Base-by-base conservation (phyloP, 176 grass and related monocot species). In the Ananas comosus region DNA sequence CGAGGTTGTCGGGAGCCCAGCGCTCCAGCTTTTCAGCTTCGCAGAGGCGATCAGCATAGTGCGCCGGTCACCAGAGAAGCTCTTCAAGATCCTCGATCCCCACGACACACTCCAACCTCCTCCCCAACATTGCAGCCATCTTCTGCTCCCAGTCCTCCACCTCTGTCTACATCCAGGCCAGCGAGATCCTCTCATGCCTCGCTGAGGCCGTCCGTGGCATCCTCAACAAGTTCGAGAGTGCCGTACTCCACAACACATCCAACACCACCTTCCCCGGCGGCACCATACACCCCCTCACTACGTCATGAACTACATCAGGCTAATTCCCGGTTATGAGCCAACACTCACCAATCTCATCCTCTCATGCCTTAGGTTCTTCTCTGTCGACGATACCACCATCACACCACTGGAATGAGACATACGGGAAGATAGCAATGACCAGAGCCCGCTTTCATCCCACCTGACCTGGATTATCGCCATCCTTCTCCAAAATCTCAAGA, bases 281-380 rank as follows among this genome's bases (percentile, higher is more conserved):
- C 19, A 58, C 75, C 12, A 25, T 77, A 23, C 75, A 77, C 18
- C 75, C 75, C 11, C 75, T 77, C 53, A 66, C n/a, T 77, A 77
- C 52, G 75, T 77, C n/a, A 69, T 77, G 75, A 77, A 77, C 51
- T 77, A 77, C 53, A 21, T 77, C 66, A 77, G 47, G 18, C 53
- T 50, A 12, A 58, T 49, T 1, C 69, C 51, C 1, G 75, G 51
- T 0, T 77, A 77, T 66, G 63, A 69, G 29, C 51, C 16, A 9
- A 69, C 75, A 6, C 66, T 77, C 7, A 33, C 29, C 4, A 52
- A 77, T 12, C 65, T 69, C 33, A 59, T 77, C 53, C 29, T 77
- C 19, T 33, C 29, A 3, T 33, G 29, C 29, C 29, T 3, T 33
- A 33, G 29, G 29, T 33, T 33, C 29, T 33, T 33, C 29, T 33